Percentiles rank a stretch among this genome's conserved stretches.
Conservation (phyloP, 192 early-diverging fungal species). For the Chytriomyces sp. region DNA sequence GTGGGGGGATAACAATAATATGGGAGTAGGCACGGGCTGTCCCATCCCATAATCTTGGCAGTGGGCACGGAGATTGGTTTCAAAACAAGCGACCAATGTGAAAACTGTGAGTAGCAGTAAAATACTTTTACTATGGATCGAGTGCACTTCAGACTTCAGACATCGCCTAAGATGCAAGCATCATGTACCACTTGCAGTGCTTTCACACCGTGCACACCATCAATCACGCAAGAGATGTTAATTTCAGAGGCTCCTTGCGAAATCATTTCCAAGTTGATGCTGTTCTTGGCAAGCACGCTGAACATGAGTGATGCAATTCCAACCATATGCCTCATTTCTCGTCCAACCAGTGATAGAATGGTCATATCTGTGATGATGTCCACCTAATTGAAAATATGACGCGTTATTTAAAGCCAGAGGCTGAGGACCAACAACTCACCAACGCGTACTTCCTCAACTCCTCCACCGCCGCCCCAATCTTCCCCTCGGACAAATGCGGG, state of each 20-base stretch:
- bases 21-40: too few relatives aligned
- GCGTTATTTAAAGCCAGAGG: neutral
- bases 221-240: conserved; percentile 97
- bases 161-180: conserved; percentile 55
- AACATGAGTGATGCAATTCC: conserved; percentile 96
- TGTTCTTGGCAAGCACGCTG: conserved; percentile 77
- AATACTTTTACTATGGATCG: too few relatives aligned
- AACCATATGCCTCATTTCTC: conserved; percentile 97
- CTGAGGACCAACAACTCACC: conserved; percentile 41
- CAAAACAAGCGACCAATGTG: too few relatives aligned
- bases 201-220: conserved; percentile 63
- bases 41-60: too few relatives aligned
- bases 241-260: conserved; percentile 98
- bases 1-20: too few relatives aligned
- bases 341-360: conserved; percentile 94
- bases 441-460: conserved; percentile 79
- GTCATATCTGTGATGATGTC: conserved; percentile 87
- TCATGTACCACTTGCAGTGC: conserved; percentile 93
- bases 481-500: conserved; percentile 49
- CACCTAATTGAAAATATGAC: conserved; percentile 47
- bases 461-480: conserved; percentile 77
- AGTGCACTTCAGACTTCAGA: too few relatives aligned
- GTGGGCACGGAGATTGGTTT: too few relatives aligned
- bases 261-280: conserved; percentile 99
- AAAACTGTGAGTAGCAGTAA: too few relatives aligned